Evolutionary conservation across 192 early-diverging fungal genomes (phyloP), one percentile per base, ranked within the genome.

Genomic region (Backusella mclennaniae): DNA sequence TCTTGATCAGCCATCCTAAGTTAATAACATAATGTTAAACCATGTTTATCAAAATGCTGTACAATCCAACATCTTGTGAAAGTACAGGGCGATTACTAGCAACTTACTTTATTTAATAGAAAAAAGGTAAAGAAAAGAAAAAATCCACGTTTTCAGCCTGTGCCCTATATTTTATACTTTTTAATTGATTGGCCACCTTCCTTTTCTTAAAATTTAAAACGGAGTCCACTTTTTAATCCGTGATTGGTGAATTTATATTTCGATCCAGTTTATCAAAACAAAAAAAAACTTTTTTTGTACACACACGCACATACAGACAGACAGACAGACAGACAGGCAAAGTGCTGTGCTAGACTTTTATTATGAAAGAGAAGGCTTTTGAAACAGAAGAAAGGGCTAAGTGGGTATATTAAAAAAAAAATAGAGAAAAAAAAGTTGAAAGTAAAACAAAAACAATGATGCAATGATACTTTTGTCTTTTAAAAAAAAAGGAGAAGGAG

Each of bases 1-100:
- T 91, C 87, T 79, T 90, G 87, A 59, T 93, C 90, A 76, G 84
- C 76, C 88, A 88, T 89, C 66, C 69, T 82, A 76, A 6, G 53
- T 8, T 53, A 31, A 66, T 2, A 42, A 59, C 29, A 71, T 23
- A 11, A 69, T 36, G 9, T 63, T 63, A 63, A 23, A 9, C 4
- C 26, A 29, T 23, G 4, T 26, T 63, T 29, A 63, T 63, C 12
- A 29, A 26, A 26, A 63, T 11, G 23, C 15, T 49, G 46, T 49
- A 49, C 19, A 9, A 63, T 29, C 11, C 56, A 63, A 11, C 26
- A 63, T 63, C 26, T 63, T 26, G 12, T 44, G 42, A 19, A 44
- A 44, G 42, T 44, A 44, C 42, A 44, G 42, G 42, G 42, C 14
- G 11, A 0, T 29, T 9, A 29, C 56, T 14, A 63, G 12, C 12